Percentiles rank a stretch among this genome's conserved stretches.
Conservation (phyloP, 208 protist species). For the Leptomonas pyrrhocoris region DNA sequence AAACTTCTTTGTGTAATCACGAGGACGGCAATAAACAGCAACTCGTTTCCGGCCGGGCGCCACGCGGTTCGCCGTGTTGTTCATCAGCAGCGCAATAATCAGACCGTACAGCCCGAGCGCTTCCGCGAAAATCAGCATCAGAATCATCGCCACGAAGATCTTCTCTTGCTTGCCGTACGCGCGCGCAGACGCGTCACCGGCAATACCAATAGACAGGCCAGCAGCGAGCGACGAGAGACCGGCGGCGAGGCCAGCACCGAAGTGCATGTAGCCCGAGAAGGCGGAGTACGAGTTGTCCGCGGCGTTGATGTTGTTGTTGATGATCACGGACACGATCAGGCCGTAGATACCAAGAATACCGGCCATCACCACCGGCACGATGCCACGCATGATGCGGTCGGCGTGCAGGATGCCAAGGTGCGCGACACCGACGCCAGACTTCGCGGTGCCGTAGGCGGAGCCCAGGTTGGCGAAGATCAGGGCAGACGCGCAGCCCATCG, state of each 20-base stretch:
- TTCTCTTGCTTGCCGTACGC: constrained; percentile 95
- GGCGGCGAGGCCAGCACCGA: constrained; percentile 92
- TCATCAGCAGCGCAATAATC: constrained; percentile 98
- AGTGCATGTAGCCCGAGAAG: constrained; percentile 85
- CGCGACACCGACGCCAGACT: constrained; percentile 98
- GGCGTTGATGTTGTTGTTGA: constrained; percentile 87
- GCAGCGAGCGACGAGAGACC: constrained; percentile 96
- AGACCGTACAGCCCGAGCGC: constrained; percentile 98
- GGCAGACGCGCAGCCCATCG: constrained; percentile 94
- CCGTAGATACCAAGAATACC: constrained; percentile 99
- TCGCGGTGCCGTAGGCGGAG: too few relatives aligned
- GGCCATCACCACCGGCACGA: constrained; percentile 93
- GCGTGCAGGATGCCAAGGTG: constrained; percentile 97
- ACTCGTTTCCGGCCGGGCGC: too few relatives aligned
- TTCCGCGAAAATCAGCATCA: too few relatives aligned
- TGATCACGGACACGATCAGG: constrained; percentile 99
- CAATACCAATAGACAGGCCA: constrained; percentile 99
- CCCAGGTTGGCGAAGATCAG: constrained; percentile 95
- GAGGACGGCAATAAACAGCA: too few relatives aligned
- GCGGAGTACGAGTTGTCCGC: constrained; percentile 71
- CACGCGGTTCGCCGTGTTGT: constrained; percentile 86
- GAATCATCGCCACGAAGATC: constrained; percentile 99
- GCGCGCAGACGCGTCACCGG: constrained; percentile 96
- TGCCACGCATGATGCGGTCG: constrained; percentile 95
- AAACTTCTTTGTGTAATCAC: too few relatives aligned